Percentiles rank a stretch among this genome's conserved stretches.
Conservation (phyloP, 441 rosid species). For the Jatropha multifida region DNA sequence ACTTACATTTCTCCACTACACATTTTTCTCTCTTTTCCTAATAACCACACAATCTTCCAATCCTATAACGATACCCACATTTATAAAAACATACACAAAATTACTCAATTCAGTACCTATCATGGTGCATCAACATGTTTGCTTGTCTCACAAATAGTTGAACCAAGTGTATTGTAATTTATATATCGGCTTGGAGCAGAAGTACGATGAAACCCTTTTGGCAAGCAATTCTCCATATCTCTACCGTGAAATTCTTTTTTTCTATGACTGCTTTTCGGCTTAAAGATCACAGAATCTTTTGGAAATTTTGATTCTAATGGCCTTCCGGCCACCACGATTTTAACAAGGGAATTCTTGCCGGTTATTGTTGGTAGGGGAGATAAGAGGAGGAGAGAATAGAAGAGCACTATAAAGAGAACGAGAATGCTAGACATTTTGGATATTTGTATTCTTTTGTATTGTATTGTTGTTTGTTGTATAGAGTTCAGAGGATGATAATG, state of each 20-base stretch:
- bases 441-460: not conserved
- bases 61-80: not conserved
- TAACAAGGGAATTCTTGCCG: not conserved
- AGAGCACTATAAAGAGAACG: constrained; percentile 24
- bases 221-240: constrained; percentile 50
- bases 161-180: constrained; percentile 44
- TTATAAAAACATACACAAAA: not conserved
- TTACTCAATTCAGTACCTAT: not conserved
- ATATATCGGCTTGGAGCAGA: constrained; percentile 82
- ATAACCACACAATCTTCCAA: not conserved
- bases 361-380: constrained; percentile 17
- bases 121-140: constrained; percentile 28
- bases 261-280: constrained; percentile 24
- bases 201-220: constrained; percentile 56
- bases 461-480: not conserved
- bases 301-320: constrained; percentile 30
- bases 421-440: constrained; percentile 11
- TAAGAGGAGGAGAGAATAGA: constrained; percentile 28
- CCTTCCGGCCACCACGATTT: constrained; percentile 28
- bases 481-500: not conserved
- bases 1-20: constrained; percentile 7
- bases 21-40: not conserved
- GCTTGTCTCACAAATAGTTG: constrained; percentile 43
- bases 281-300: constrained; percentile 15
- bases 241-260: constrained; percentile 8